Conservation (phyloP, 1,284 basidiomycete genomes). For the Neonothopanus nambi region DNA sequence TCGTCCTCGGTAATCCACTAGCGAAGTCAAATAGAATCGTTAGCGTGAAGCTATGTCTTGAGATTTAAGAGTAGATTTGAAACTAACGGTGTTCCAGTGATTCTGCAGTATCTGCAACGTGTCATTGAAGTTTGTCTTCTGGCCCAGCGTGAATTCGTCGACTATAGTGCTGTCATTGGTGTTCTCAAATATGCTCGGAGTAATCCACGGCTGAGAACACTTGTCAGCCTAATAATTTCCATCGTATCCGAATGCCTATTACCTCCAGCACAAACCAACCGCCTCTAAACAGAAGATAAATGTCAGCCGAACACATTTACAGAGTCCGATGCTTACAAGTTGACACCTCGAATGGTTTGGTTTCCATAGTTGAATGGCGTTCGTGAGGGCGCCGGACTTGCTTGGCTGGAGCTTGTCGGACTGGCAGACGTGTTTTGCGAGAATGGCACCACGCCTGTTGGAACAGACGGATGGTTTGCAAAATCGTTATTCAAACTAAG, state of each 20-base stretch:
- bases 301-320: slow-evolving; percentile 5
- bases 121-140: slow-evolving; percentile 46
- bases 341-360: slow-evolving; percentile 60
- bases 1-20: slow-evolving; percentile 74
- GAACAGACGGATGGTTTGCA: background rate
- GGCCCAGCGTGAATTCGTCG: slow-evolving; percentile 72
- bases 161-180: slow-evolving; percentile 62
- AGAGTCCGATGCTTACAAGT: slow-evolving; percentile 46
- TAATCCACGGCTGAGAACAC: slow-evolving; percentile 65
- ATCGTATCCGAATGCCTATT: slow-evolving; percentile 10
- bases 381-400: slow-evolving; percentile 19
- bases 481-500: slow-evolving; percentile 19
- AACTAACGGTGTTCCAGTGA: slow-evolving; percentile 62
- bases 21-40: background rate
- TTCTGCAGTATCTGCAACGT: slow-evolving; percentile 50
- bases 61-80: background rate
- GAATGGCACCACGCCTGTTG: slow-evolving; percentile 1
- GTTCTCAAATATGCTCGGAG: slow-evolving; percentile 66
- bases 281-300: slow-evolving; percentile 37
- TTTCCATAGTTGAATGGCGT: slow-evolving; percentile 52
- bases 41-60: background rate
- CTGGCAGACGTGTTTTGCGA: slow-evolving; percentile 13
- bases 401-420: slow-evolving; percentile 13
- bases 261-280: slow-evolving; percentile 71
- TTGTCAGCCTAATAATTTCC: background rate